Base-by-base conservation (phyloP, 2,329 filamentous ascomycete genomes). In the Beauveria pseudobassiana region DNA sequence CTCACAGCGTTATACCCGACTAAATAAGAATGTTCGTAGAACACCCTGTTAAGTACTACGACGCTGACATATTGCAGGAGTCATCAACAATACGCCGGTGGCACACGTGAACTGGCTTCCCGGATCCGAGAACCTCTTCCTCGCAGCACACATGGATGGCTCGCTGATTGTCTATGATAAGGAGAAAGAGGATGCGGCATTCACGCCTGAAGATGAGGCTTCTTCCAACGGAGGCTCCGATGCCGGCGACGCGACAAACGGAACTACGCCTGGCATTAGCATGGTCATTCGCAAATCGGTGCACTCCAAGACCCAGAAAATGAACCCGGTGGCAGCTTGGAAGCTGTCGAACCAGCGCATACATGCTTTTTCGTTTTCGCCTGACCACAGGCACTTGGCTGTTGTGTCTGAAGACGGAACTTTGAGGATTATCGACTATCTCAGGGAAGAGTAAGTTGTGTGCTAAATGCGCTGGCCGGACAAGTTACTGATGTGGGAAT, bases 131-230 rank as follows among this genome's bases (percentile, higher is more conserved):
- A 96, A 90, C 65, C 79, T 96, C 16, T 98, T 99, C 70, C 80
- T 99, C 51, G 93, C 93, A 12, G 89, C 92, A 12, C 93, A 98
- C 72, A 90, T 91, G 80, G 93, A 99, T 70, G 95, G 95, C 1
- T 88, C 89, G 3, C 75, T 99, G 50, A 84, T 99, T 3, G 91
- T 98, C 1, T 99, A 98, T 68, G 95, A 99, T 75, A 99, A 98
- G 75, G 93, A 97, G 71, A 96, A 95, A 72, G 93, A 97, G 65
- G 93, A 97, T 71, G 87, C 87, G 0, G 80, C 86, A 1, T 95
- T 96, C 69, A 80, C 85, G 3, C 82, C 89, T 0, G 91, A 96
- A 71, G 82, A 88, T 40, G 79, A 84, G 61, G 71, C 64, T 9
- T 59, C 26, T 60, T 40, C 50, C 3, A 54, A 49, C n/a, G 56